phyloP scores from a whole-genome alignment of 805 yeast species.

The Saccharomyces eubayanus region DNA sequence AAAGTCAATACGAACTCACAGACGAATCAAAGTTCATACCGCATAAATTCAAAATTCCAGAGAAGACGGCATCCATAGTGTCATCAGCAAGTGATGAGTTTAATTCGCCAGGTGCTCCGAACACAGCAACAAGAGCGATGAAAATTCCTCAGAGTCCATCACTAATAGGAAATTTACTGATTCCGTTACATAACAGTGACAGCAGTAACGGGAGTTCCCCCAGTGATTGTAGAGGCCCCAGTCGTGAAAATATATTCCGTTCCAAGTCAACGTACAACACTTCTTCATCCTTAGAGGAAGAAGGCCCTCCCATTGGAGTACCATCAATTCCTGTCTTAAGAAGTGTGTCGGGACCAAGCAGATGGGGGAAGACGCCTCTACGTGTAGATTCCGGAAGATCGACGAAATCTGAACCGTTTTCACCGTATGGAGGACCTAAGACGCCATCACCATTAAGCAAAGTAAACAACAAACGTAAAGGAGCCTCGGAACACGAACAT shows the following conservation, averaged over 20 bases:
- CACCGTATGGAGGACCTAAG: neutral
- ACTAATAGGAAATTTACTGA: slow-evolving; percentile 12
- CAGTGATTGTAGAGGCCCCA: neutral
- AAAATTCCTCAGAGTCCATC: slow-evolving; percentile 14
- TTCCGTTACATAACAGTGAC: slow-evolving; percentile 5
- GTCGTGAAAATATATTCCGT: neutral
- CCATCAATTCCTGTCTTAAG: slow-evolving; percentile 1
- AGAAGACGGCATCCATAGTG: slow-evolving; percentile 7
- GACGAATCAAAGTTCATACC: slow-evolving; percentile 4
- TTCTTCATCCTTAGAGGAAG: neutral
- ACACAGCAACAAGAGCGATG: neutral
- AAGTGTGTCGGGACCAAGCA: neutral
- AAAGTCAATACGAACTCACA: neutral
- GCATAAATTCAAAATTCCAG: slow-evolving; percentile 8
- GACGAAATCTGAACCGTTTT: neutral
- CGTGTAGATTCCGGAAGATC: neutral
- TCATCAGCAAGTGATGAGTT: slow-evolving; percentile 1
- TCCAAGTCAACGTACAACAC: neutral
- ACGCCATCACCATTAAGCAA: neutral
- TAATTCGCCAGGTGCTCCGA: neutral
- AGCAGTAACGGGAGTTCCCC: slow-evolving; percentile 2
- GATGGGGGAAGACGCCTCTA: slow-evolving; percentile 4
- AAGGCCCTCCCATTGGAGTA: neutral
- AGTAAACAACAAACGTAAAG: slow-evolving; percentile 1
- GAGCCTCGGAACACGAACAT: neutral